Conservation (phyloP, 2,329 filamentous ascomycete genomes). For the Fusarium protoensiforme region DNA sequence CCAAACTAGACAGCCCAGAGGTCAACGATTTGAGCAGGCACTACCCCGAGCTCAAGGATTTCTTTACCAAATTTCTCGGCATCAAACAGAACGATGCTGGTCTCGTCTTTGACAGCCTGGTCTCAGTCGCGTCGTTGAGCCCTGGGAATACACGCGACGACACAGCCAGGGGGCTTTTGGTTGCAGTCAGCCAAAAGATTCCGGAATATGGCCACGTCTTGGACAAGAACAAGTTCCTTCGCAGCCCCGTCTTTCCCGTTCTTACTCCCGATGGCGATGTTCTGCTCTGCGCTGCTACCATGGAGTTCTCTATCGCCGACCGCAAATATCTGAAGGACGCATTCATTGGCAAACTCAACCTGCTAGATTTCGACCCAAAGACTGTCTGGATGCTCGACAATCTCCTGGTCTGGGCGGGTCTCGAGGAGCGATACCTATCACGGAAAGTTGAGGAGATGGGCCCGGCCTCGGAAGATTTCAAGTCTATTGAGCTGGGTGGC, state of each 20-base stretch:
- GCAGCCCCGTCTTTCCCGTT: slow-evolving; percentile 31
- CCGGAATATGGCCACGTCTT: slow-evolving; percentile 31
- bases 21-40: slow-evolving; percentile 34
- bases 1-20: slow-evolving; percentile 28
- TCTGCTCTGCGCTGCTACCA: slow-evolving; percentile 28
- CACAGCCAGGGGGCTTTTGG: slow-evolving; percentile 26
- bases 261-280: slow-evolving; percentile 15
- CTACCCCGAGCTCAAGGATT: slow-evolving; percentile 33
- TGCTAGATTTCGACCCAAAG: slow-evolving; percentile 32
- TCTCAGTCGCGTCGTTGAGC: slow-evolving; percentile 24
- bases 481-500: slow-evolving; percentile 26
- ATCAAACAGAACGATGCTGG: slow-evolving; percentile 31
- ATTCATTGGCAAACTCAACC: slow-evolving; percentile 25
- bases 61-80: slow-evolving; percentile 35
- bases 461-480: slow-evolving; percentile 11
- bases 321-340: slow-evolving; percentile 30
- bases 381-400: slow-evolving; percentile 36
- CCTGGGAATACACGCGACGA: slow-evolving; percentile 25
- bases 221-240: slow-evolving; percentile 24
- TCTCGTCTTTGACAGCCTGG: slow-evolving; percentile 29
- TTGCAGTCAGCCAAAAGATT: slow-evolving; percentile 27
- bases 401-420: slow-evolving; percentile 31
- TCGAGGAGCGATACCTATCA: slow-evolving; percentile 35
- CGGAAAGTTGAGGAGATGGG: slow-evolving; percentile 28
- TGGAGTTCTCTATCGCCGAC: slow-evolving; percentile 36